Percentiles rank a stretch among this genome's conserved stretches.
phyloP scores from a whole-genome alignment of 352 stramenopile genomes.

The Pythium myriotylum region DNA sequence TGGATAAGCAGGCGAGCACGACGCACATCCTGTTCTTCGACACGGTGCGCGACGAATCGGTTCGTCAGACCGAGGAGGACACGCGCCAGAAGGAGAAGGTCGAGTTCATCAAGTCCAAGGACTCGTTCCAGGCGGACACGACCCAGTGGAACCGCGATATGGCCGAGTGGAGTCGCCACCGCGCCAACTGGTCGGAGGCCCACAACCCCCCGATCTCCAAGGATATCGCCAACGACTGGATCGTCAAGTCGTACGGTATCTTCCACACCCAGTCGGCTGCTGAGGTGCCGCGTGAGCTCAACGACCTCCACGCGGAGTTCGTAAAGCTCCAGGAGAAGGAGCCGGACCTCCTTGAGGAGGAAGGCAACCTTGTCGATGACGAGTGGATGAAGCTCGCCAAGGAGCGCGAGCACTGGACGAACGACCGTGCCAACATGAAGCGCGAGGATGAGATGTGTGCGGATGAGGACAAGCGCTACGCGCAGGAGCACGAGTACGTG shows the following conservation, averaged over 20 bases:
- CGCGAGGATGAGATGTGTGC: constrained; percentile 86
- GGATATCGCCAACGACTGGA: constrained; percentile 88
- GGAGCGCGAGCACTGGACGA: constrained; percentile 89
- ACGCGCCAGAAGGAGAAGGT: constrained; percentile 86
- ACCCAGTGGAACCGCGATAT: constrained; percentile 90
- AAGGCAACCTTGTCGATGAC: constrained; percentile 82
- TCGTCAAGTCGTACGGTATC: constrained; percentile 86
- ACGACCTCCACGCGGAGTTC: constrained; percentile 72
- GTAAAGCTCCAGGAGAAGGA: constrained; percentile 88
- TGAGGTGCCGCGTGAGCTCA: constrained; percentile 70
- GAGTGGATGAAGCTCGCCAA: constrained; percentile 91
- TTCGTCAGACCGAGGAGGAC: constrained; percentile 80
- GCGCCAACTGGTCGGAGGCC: constrained; percentile 84
- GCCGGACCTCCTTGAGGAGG: constrained; percentile 71
- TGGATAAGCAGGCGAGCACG: constrained; percentile 68
- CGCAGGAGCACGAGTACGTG: constrained; percentile 86
- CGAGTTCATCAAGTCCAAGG: constrained; percentile 89
- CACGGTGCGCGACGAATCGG: constrained; percentile 69
- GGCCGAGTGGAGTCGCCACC: constrained; percentile 86
- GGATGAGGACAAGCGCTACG: constrained; percentile 83
- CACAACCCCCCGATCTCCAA: constrained; percentile 89
- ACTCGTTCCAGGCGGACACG: constrained; percentile 86
- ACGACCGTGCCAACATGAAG: constrained; percentile 89
- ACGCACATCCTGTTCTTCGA: constrained; percentile 88
- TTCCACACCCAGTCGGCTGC: constrained; percentile 51